Base-by-base conservation (phyloP, 306 rosid genomes). In the Bauhinia variegata region DNA sequence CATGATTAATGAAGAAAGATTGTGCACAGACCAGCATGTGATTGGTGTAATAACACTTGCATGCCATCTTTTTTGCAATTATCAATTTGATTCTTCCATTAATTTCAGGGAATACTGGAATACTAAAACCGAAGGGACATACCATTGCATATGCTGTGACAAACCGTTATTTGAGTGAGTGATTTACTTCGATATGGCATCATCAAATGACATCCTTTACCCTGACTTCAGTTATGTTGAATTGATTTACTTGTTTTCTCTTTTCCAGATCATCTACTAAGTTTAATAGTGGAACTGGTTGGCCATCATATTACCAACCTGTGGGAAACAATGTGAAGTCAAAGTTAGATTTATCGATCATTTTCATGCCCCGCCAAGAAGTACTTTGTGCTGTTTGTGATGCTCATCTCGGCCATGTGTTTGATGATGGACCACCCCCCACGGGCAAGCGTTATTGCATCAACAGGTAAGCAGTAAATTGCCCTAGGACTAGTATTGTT, bases 231-330 rank as follows among this genome's bases (percentile, higher is more conserved):
- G 11, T 51, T 49, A 16, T 38, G 57, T 19, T 34, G 16, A 37
- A 17, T 31, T 16, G 28, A 65, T 50, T 7, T 15, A 39, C 54
- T 7, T 68, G 10, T 11, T n/a, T 44, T 32, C 32, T 82, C n/a
- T 63, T 44, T 64, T 56, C 41, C 78, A 92, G 98, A 78, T 92
- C 98, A 65, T 89, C 96, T 7, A 83, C 96, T 6, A 92, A 92
- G 79, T 92, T 89, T 36, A 83, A 89, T 38, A 89, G 98, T 74
- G 96, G 98, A 70, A 92, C 98, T 38, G 98, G 98, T 16, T 92
- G 98, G 98, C 98, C 96, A 42, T 92, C 98, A 37, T 92, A 92
- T 85, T 86, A 84, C 85, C 85, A 86, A 67, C 91, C 96, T 0
- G 43, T 84, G 8, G 93, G 89, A 34, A 79, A 81, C 78, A 92